Percentiles rank a stretch among this genome's conserved stretches.
Evolutionary conservation across 495 filamentous ascomycete genomes (phyloP).

Genomic region (Penicillium tannophilum): DNA sequence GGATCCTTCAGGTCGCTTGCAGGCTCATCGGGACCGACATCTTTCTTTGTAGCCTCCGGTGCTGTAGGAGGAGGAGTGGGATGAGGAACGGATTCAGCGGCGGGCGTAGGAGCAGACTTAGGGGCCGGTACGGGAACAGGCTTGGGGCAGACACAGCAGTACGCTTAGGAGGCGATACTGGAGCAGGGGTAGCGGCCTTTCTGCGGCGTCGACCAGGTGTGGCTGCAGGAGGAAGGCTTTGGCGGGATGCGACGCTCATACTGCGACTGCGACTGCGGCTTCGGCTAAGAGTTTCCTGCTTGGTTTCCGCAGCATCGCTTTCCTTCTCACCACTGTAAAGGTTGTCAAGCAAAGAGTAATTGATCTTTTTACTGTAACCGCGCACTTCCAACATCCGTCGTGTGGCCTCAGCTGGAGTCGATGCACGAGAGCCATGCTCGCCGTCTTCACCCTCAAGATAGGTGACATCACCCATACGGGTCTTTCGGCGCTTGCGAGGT

Average conservation of each 20-base stretch:
- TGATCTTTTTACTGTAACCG: conserved; percentile 77
- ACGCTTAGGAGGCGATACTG: not conserved
- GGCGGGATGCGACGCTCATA: conserved; percentile 37
- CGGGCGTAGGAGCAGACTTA: not conserved
- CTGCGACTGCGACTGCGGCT: conserved; percentile 45
- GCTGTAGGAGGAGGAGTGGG: conserved; percentile 25
- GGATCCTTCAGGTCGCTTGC: conserved; percentile 23
- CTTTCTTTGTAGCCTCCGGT: not conserved
- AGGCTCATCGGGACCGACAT: conserved; percentile 9
- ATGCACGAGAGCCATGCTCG: conserved; percentile 40
- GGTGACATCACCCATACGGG: conserved; percentile 52
- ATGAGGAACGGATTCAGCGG: not conserved
- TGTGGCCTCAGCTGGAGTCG: conserved; percentile 71
- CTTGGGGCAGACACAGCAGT: not conserved
- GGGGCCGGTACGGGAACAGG: not conserved
- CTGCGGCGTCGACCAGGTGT: not conserved
- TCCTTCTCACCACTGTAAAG: conserved; percentile 38
- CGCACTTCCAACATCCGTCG: conserved; percentile 71
- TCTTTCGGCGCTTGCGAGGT: conserved; percentile 49
- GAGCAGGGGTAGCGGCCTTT: not conserved
- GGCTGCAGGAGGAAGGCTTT: conserved; percentile 6
- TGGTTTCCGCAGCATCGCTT: conserved; percentile 29
- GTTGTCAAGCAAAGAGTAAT: conserved; percentile 69
- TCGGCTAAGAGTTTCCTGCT: conserved; percentile 36
- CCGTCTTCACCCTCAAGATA: conserved; percentile 49